These are phyloP conservation scores for Aspergillus asperescens DNA, from an alignment of 495 filamentous ascomycete species.

Conservation along the genomic window DNA sequence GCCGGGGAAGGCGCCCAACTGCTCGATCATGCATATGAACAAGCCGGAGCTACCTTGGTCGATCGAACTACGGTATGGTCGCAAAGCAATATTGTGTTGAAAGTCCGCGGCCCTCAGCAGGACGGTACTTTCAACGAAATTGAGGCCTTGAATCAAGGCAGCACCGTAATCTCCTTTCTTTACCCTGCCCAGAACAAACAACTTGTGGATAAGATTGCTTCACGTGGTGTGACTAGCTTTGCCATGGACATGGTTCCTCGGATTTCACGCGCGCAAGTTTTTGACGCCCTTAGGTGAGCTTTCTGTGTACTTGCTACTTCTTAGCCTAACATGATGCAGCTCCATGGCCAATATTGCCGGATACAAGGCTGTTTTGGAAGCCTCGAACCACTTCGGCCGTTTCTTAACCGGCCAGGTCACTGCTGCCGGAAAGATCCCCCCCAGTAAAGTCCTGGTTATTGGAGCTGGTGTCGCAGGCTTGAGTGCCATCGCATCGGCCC, in stretches of 20 bases:
- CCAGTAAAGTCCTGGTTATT: conserved; percentile 77
- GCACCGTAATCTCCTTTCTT: conserved; percentile 68
- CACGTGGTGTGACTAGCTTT: conserved; percentile 59
- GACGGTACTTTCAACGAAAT: conserved; percentile 52
- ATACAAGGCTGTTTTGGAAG: conserved; percentile 79
- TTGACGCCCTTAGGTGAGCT: conserved; percentile 60
- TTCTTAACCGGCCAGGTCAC: conserved; percentile 81
- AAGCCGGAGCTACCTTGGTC: conserved; percentile 66
- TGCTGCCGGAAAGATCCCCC: conserved; percentile 75
- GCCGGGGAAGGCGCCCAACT: conserved; percentile 72
- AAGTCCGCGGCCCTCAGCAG: conserved; percentile 64
- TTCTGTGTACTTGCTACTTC: neutral
- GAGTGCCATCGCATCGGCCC: conserved; percentile 74
- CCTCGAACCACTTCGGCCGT: conserved; percentile 75
- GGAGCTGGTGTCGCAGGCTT: conserved; percentile 77
- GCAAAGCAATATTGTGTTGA: conserved; percentile 68
- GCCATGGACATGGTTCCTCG: conserved; percentile 84
- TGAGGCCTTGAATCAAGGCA: conserved; percentile 53
- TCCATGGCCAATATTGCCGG: conserved; percentile 87
- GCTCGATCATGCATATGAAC: conserved; percentile 62
- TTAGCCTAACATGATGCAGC: conserved; percentile 23
- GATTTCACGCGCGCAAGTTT: conserved; percentile 75
- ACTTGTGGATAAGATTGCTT: conserved; percentile 61
- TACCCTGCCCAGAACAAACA: conserved; percentile 67
- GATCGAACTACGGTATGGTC: conserved; percentile 59